Evolutionary conservation across 305 asterid species (phyloP), one percentile per base, ranked within the genome.

Genomic region (Fraxinus angustifolia): DNA sequence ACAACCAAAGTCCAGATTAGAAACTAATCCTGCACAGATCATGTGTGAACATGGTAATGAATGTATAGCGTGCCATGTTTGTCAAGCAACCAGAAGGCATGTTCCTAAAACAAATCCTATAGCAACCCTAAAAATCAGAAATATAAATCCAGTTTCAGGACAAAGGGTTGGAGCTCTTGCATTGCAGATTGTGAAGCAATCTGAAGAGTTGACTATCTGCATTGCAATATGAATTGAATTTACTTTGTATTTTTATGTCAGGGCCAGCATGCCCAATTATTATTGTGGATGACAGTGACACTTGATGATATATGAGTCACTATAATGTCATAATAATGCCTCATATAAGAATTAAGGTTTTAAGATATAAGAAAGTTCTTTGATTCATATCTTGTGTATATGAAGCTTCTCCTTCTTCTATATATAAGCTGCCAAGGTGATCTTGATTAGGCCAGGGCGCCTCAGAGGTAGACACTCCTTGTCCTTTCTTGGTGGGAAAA

Each of bases 111-210:
- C 58, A 50, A 38, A 33, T 78, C 33, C 21, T 71, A 31, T 31
- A 21, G 81, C 73, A 56, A 31, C 75, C 33, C 72, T 34, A 76
- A 73, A 76, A 30, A 19, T 42, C 79, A 42, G 48, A 67, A 80
- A 79, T 42, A 53, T 78, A 30, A 26, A 19, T 36, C 21, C 38
- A 30, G 38, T 30, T 67, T 67, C 38, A 28, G 73, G 38, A 14
- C 73, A 28, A 67, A 30, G 19, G 73, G 73, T 67, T 30, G 38
- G 38, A 67, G 38, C 17, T 67, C 38, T 67, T 67, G 73, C 38
- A 67, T 14, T 26, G 74, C 83, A 58, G 36, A 50, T 73, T 79
- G 19, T 68, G 38, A 58, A 72, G 80, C 76, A 75, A 36, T 16
- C 42, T 34, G 34, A 75, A 45, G 77, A 67, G 74, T 73, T 68